Evolutionary conservation across 768 basidiomycete species (phyloP).

Genomic region (Rhizopogon sp.): DNA sequence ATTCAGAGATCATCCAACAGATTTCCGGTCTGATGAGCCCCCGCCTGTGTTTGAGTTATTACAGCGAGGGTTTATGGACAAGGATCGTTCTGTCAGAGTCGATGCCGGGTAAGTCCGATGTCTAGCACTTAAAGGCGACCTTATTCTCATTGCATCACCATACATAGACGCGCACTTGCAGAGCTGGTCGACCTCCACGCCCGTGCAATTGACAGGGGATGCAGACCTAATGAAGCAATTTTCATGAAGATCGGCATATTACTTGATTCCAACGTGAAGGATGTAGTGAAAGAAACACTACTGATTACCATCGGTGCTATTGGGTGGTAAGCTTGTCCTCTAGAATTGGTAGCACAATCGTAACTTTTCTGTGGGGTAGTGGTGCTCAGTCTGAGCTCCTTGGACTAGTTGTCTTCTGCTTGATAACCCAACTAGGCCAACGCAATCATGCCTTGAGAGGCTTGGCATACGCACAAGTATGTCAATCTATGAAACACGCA

Average conservation of each 20-base stretch:
- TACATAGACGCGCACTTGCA: slow-evolving; percentile 37
- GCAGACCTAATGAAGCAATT: slow-evolving; percentile 31
- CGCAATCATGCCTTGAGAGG: slow-evolving; percentile 67
- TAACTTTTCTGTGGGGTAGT: slow-evolving; percentile 26
- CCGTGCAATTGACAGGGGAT: slow-evolving; percentile 25
- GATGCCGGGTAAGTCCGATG: slow-evolving; percentile 55
- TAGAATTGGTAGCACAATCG: not conserved
- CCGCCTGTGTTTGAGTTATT: slow-evolving; percentile 33
- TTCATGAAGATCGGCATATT: slow-evolving; percentile 44
- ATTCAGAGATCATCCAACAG: slow-evolving; percentile 37
- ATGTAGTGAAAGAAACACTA: slow-evolving; percentile 56
- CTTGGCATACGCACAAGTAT: slow-evolving; percentile 62
- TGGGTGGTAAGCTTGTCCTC: slow-evolving; percentile 30
- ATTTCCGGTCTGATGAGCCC: slow-evolving; percentile 24
- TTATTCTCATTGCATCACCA: slow-evolving; percentile 8
- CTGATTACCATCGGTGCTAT: slow-evolving; percentile 57
- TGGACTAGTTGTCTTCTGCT: slow-evolving; percentile 51
- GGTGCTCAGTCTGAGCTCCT: slow-evolving; percentile 46
- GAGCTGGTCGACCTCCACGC: slow-evolving; percentile 43
- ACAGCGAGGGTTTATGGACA: slow-evolving; percentile 45
- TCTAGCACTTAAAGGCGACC: not conserved
- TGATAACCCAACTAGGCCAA: slow-evolving; percentile 65
- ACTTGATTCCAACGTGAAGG: slow-evolving; percentile 38
- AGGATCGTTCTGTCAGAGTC: slow-evolving; percentile 55
- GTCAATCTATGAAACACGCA: slow-evolving; percentile 7